phyloP scores from a whole-genome alignment of 2,329 filamentous ascomycete genomes.

The Neophaeococcomyces aloes region DNA sequence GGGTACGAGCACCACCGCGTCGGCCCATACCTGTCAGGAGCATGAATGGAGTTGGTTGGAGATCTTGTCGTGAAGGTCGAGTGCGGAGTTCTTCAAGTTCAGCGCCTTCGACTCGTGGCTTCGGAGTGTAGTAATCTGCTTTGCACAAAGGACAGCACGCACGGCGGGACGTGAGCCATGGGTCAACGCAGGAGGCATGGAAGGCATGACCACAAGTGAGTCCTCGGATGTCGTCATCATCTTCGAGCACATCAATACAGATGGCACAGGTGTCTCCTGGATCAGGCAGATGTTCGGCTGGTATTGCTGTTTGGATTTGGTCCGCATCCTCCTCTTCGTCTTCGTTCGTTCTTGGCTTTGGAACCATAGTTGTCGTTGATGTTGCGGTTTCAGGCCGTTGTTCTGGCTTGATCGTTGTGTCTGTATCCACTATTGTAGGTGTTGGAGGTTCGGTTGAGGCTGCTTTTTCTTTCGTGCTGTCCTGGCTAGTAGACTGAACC shows the following conservation, averaged over 20 bases:
- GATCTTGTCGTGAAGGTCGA: constrained; percentile 19
- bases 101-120: constrained; percentile 58
- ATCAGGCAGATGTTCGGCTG: constrained; percentile 67
- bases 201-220: constrained; percentile 96
- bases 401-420: constrained; percentile 17
- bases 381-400: constrained; percentile 16
- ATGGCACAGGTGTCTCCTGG: constrained; percentile 93
- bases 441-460: constrained; percentile 5
- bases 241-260: constrained; percentile 86
- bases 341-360: constrained; percentile 47
- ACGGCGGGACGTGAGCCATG: constrained; percentile 86
- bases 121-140: constrained; percentile 92
- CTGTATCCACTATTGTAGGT: not conserved
- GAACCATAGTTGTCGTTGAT: constrained; percentile 21
- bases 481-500: constrained; percentile 8
- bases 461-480: constrained; percentile 10
- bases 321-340: constrained; percentile 66
- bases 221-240: constrained; percentile 90
- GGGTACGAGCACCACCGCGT: constrained; percentile 27
- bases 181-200: constrained; percentile 89
- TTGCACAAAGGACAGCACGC: constrained; percentile 97
- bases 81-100: constrained; percentile 23
- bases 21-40: constrained; percentile 23
- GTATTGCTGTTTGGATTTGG: constrained; percentile 71
- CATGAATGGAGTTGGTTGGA: constrained; percentile 21